A percentile compares a stretch with the other conserved stretches of the same genome.
Conservation (phyloP, 495 filamentous ascomycete genomes). For the Neurospora sp. region DNA sequence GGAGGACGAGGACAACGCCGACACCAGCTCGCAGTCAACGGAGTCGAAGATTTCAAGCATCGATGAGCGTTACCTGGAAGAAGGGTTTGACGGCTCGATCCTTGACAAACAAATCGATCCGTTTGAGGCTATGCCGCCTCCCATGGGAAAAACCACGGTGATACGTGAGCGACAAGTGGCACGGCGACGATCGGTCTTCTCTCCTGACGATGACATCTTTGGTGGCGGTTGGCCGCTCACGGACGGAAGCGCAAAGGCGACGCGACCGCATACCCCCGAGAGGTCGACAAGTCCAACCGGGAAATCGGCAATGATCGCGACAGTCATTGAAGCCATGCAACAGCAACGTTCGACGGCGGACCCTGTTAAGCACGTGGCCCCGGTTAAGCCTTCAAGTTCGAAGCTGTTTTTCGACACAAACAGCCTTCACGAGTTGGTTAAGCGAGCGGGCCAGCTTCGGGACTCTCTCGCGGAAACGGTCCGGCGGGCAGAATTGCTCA, state of each 20-base stretch:
- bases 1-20: slow-evolving; percentile 37
- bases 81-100: slow-evolving; percentile 35
- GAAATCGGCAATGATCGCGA: slow-evolving; percentile 53
- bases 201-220: slow-evolving; percentile 56
- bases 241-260: slow-evolving; percentile 17
- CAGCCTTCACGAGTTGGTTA: slow-evolving; percentile 76
- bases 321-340: slow-evolving; percentile 74
- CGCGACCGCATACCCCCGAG: slow-evolving; percentile 32
- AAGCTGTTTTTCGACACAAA: slow-evolving; percentile 90
- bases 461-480: slow-evolving; percentile 65
- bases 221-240: slow-evolving; percentile 36
- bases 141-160: slow-evolving; percentile 31
- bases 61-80: slow-evolving; percentile 51
- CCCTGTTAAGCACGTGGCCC: slow-evolving; percentile 34
- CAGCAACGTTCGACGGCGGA: slow-evolving; percentile 41
- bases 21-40: slow-evolving; percentile 15
- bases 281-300: slow-evolving; percentile 17
- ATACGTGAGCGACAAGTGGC: slow-evolving; percentile 28
- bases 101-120: slow-evolving; percentile 25
- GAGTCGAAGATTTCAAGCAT: slow-evolving; percentile 19
- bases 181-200: slow-evolving; percentile 47
- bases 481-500: slow-evolving; percentile 65
- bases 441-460: slow-evolving; percentile 67
- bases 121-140: slow-evolving; percentile 25
- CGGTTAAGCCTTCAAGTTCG: slow-evolving; percentile 42